Evolutionary conservation across 2,329 filamentous ascomycete genomes (phyloP).

Genomic region (Emericellopsis atlantica): DNA sequence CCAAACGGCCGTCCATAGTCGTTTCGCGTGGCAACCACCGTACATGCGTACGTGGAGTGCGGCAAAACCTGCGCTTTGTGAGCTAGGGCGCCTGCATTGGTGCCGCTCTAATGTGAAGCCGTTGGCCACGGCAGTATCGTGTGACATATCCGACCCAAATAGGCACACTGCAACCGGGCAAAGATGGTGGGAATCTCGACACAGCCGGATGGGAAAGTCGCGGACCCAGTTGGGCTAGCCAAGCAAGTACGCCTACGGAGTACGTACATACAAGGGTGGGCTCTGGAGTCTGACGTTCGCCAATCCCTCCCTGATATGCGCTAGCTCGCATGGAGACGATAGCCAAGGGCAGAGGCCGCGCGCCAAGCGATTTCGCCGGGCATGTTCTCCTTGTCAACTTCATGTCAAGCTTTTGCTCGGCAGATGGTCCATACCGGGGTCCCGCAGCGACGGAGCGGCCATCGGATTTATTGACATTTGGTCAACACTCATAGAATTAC

Average conservation of each 20-base stretch:
- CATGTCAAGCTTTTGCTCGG: slow-evolving; percentile 14
- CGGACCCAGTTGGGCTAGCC: no score
- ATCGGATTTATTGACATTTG: background rate
- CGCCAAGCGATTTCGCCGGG: background rate
- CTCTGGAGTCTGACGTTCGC: slow-evolving; percentile 1
- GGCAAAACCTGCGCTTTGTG: background rate
- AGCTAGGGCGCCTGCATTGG: background rate
- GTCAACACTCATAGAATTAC: background rate
- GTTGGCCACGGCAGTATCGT: no score
- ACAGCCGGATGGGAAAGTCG: no score
- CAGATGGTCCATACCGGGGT: slow-evolving; percentile 8
- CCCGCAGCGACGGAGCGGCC: background rate
- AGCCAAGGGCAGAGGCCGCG: background rate
- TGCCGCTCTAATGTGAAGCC: background rate
- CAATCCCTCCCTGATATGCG: slow-evolving; percentile 1
- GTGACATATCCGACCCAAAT: background rate
- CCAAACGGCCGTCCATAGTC: background rate
- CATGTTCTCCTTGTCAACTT: slow-evolving; percentile 1
- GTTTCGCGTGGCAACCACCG: no score
- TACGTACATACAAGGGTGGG: background rate
- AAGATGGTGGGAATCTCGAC: background rate
- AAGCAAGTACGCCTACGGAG: no score
- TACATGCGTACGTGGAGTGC: no score
- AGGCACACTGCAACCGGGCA: background rate
- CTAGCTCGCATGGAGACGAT: background rate